Percentiles rank a stretch among this genome's conserved stretches.
phyloP scores from a whole-genome alignment of 129 eudicot genomes.

The Heracleum sosnowskyi region DNA sequence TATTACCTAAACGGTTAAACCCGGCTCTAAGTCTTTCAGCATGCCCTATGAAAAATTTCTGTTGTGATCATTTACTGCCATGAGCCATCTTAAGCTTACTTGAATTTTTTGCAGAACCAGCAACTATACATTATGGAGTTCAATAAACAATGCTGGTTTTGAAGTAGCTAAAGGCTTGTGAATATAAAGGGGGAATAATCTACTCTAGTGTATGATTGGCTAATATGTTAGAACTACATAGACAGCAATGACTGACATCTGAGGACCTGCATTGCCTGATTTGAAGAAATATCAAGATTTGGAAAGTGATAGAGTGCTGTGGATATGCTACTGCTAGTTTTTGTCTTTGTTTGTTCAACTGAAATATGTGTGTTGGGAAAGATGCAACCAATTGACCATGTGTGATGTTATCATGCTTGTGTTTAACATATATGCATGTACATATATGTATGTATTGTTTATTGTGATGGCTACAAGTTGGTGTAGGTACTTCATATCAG shows the following conservation, averaged over 20 bases:
- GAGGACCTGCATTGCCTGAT: conserved; percentile 6
- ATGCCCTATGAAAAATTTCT: background rate
- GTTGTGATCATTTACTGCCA: no score
- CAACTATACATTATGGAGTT: conserved; percentile 10
- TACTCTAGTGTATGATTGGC: conserved; percentile 18
- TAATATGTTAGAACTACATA: conserved; percentile 15
- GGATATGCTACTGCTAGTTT: conserved; percentile 14
- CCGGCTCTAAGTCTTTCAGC: background rate
- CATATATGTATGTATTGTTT: conserved; percentile 11
- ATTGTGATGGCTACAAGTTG: conserved; percentile 9
- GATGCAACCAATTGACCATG: conserved; percentile 8
- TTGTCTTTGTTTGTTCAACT: background rate
- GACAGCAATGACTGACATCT: conserved; percentile 16
- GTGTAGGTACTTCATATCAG: background rate
- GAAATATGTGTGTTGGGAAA: background rate
- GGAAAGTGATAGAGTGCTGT: background rate
- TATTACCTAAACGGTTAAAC: background rate
- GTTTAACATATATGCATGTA: conserved; percentile 4
- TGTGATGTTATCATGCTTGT: conserved; percentile 11
- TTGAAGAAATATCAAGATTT: conserved; percentile 9
- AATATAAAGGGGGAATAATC: conserved; percentile 15
- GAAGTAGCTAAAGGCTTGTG: conserved; percentile 29
- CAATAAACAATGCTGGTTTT: conserved; percentile 14
- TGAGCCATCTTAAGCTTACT: background rate
- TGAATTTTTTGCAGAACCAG: conserved; percentile 18